Base-by-base conservation (phyloP, 2,329 filamentous ascomycete species). In the Phaeosphaeriaceae sp. region DNA sequence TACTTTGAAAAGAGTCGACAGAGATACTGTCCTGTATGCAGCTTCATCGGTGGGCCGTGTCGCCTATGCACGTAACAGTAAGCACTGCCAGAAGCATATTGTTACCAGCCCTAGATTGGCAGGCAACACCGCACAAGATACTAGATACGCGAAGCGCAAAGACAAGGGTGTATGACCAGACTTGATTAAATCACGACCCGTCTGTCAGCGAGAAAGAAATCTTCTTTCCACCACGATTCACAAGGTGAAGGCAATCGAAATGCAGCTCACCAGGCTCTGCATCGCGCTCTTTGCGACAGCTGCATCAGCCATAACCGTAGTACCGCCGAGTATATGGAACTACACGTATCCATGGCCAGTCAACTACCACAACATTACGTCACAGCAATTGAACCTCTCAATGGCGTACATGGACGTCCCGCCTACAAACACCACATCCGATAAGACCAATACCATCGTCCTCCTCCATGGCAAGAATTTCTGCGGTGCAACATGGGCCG, bases 401-500 rank as follows among this genome's bases (percentile, higher is more conserved):
- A 83, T 83, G 81, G 80, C 80, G 13, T 83, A 81, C 56, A 82
- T 83, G 79, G 81, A 83, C 52, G 59, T 83, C 18, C 42, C 66
- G 11, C 78, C 78, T 6, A 64, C 58, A 1, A 52, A 44, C 32
- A 37, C 34, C 15, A 59, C 44, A 9, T 52, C 71, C 38, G 74
- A 72, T 48, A 72, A 70, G 34, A 77, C 74, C 18, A 55, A 60
- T 43, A 78, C 74, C 0, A 78, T 76, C 20, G 67, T 82, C 7
- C 73, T 83, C 28, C 64, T 83, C 13, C 81, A 83, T 60, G 81
- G 81, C 56, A 82, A 81, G 66, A 83, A 83, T 67, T 83, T 83
- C 55, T 83, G 81, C 63, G 77, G 74, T 29, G 71, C 78, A 17
- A 83, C 81, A 6, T 83, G 81, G 81, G 72, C 76, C 45, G 66